phyloP scores from a whole-genome alignment of 2,329 filamentous ascomycete species.

The Pezicula radicicola region DNA sequence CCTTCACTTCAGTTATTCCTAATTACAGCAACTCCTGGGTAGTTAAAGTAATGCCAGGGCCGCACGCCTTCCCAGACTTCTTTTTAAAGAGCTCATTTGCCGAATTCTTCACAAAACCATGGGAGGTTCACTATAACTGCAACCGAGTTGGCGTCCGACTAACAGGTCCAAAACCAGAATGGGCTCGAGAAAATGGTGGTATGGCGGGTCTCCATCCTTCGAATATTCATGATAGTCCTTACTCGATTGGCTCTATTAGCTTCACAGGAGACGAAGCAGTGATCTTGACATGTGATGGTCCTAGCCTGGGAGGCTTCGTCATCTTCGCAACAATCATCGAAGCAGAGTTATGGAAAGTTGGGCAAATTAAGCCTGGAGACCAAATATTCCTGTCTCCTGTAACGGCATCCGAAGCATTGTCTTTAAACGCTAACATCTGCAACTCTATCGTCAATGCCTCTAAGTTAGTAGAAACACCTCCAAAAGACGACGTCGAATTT shows the following conservation, averaged over 20 bases:
- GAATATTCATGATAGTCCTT: conserved; percentile 56
- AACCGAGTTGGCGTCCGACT: conserved; percentile 57
- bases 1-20: background rate
- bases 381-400: conserved; percentile 46
- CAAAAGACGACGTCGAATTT: background rate
- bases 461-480: background rate
- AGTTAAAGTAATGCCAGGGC: conserved; percentile 8
- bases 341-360: conserved; percentile 57
- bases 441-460: background rate
- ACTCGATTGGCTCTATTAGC: conserved; percentile 49
- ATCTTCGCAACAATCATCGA: conserved; percentile 51
- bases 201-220: conserved; percentile 60
- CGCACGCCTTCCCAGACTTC: conserved; percentile 25
- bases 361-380: conserved; percentile 57
- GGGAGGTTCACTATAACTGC: conserved; percentile 58
- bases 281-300: conserved; percentile 55
- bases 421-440: conserved; percentile 14
- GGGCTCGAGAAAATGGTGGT: conserved; percentile 55
- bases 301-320: conserved; percentile 58
- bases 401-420: conserved; percentile 47
- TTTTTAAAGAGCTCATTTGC: conserved; percentile 43
- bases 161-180: conserved; percentile 53
- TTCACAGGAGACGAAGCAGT: conserved; percentile 59
- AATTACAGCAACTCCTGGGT: background rate
- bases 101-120: conserved; percentile 52